Conservation (phyloP, 2,329 filamentous ascomycete species). For the Pseudogymnoascus sp. region DNA sequence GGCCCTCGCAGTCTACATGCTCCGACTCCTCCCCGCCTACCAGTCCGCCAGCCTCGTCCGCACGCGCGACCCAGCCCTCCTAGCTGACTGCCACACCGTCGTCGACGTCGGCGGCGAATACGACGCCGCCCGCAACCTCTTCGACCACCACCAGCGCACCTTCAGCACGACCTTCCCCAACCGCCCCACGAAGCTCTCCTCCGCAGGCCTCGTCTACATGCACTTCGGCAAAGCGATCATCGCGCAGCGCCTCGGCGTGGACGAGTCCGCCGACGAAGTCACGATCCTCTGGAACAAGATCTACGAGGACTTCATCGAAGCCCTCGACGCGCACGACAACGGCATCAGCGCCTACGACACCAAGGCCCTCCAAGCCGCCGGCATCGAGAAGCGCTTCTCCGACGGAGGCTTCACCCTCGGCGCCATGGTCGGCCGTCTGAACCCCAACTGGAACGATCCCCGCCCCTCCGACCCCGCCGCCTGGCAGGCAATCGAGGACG, state of each 20-base stretch:
- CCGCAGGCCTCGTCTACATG: constrained; percentile 88
- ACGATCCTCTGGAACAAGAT: constrained; percentile 76
- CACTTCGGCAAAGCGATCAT: constrained; percentile 88
- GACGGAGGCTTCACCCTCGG: constrained; percentile 77
- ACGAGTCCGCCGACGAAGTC: constrained; percentile 58
- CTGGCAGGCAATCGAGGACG: constrained; percentile 71
- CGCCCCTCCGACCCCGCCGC: constrained; percentile 43
- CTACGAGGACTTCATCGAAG: constrained; percentile 90
- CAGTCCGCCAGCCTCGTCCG: constrained; percentile 65
- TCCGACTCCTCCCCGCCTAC: constrained; percentile 81
- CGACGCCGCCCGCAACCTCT: constrained; percentile 66
- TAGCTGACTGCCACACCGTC: constrained; percentile 83
- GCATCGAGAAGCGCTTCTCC: constrained; percentile 74
- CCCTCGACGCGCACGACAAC: constrained; percentile 96
- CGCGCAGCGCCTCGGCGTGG: constrained; percentile 54
- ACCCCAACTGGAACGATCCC: constrained; percentile 71
- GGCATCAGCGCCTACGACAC: constrained; percentile 79
- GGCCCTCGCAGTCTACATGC: constrained; percentile 91
- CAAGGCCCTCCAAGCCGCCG: constrained; percentile 57
- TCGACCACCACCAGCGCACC: constrained; percentile 94
- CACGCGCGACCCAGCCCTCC: constrained; percentile 72
- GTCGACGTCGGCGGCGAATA: constrained; percentile 98
- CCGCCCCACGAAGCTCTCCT: constrained; percentile 81
- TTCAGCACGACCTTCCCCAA: constrained; percentile 81
- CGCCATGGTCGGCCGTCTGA: constrained; percentile 72